These are phyloP conservation scores for Cichorium intybus DNA, from an alignment of 140 eudicot genomes.

Conservation along the genomic window DNA sequence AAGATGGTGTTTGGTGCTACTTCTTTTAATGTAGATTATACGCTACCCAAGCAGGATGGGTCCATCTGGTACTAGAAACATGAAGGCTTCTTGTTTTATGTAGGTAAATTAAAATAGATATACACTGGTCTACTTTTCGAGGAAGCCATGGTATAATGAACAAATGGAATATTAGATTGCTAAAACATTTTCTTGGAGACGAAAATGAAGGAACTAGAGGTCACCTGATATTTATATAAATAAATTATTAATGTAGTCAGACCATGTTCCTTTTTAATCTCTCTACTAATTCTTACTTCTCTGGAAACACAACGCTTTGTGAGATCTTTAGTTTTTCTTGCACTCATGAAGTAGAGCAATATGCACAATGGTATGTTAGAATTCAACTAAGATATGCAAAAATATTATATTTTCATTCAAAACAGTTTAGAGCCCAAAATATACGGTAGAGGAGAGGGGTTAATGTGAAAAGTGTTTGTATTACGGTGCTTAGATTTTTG, in stretches of 20 bases:
- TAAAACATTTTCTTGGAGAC: not conserved
- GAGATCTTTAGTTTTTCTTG: no score
- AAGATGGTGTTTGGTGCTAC: slow-evolving; percentile 52
- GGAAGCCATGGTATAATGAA: no score
- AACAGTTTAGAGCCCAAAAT: no score
- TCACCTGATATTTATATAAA: not conserved
- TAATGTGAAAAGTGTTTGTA: no score
- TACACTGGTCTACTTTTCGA: not conserved
- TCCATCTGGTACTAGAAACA: slow-evolving; percentile 50
- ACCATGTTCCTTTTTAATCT: not conserved
- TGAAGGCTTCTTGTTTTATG: not conserved
- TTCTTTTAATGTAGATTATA: slow-evolving; percentile 38
- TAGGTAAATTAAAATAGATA: not conserved
- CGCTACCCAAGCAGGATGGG: slow-evolving; percentile 44
- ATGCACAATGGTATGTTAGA: no score
- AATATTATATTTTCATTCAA: no score
- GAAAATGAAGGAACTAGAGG: not conserved
- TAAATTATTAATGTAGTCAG: not conserved
- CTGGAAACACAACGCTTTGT: no score
- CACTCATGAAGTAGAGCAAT: no score
- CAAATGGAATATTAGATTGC: not conserved
- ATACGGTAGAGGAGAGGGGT: no score
- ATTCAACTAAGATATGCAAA: no score
- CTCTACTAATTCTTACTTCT: not conserved
- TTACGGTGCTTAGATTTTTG: no score